Evolutionary conservation across 2,329 filamentous ascomycete species (phyloP), one percentile per base, ranked within the genome.

Genomic region (Fonsecaea erecta): DNA sequence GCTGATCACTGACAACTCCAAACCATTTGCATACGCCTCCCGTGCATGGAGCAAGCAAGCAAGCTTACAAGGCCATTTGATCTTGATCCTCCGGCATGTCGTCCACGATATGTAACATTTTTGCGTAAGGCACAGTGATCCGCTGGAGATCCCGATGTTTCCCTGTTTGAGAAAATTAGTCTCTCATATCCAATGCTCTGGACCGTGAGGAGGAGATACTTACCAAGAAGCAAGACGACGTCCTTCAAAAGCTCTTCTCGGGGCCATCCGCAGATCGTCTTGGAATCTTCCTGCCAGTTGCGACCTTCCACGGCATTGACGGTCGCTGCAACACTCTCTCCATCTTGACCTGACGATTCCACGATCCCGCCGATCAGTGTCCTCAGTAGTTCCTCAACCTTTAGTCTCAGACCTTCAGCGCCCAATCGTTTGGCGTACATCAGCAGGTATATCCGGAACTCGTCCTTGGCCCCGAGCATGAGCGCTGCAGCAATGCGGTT

Each of bases 341-440:
- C 74, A 84, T 83, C 71, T 9, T 32, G 60, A 18, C 63, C 56
- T 14, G 66, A 55, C 84, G 86, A 57, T 43, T 85, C 78, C 65
- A 84, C 85, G 7, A 89, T 75, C 4, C 91, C 90, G 7, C 93
- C 93, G 55, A 96, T 82, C 48, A 99, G 81, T 52, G 87, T 90
- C 71, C 92, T 90, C 30, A 98, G 81, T 9, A 99, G 82, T 80
- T 99, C 96, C 75, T 98, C 94, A 1, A 97, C 93, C 79, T 99
- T 99, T 63, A 87, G 84, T 71, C 90, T 88, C 58, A 94, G 81
- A 0, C 93, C 93, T 77, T 99, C 96, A 0, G 93, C 92, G 0
- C 95, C 95, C 5, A 99, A 86, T 0, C 95, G 88, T 80, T 97
- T 98, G 2, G 93, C 94, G 74, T 99, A 99, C 93, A 98, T 98